phyloP scores from a whole-genome alignment of 202 grass and related monocot genomes.

The Tripidium arundinaceum region DNA sequence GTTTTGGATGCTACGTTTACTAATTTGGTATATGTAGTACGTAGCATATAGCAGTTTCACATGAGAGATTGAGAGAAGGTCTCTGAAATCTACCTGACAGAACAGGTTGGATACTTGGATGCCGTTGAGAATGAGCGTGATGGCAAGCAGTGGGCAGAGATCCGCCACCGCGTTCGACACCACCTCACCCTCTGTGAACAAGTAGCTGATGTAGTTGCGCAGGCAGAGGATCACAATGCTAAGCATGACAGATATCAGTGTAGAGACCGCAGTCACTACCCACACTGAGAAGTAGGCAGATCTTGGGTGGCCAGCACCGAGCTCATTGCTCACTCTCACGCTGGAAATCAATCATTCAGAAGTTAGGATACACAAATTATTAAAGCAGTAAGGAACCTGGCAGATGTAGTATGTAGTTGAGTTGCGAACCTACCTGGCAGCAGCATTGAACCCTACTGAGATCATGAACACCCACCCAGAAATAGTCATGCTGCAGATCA shows the following conservation, averaged over 20 bases:
- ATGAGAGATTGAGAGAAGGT: background rate
- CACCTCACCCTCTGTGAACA: slow-evolving; percentile 71
- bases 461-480: slow-evolving; percentile 87
- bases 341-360: slow-evolving; percentile 31
- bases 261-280: slow-evolving; percentile 50
- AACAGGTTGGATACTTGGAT: slow-evolving; percentile 94
- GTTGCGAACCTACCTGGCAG: slow-evolving; percentile 51
- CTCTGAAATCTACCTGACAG: slow-evolving; percentile 47
- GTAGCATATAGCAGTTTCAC: too few species aligned
- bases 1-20: background rate
- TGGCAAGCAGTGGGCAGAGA: slow-evolving; percentile 58
- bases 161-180: slow-evolving; percentile 61
- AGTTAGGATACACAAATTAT: background rate
- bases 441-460: slow-evolving; percentile 84
- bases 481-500: slow-evolving; percentile 56
- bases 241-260: slow-evolving; percentile 26
- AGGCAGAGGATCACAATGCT: slow-evolving; percentile 45
- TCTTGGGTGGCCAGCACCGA: slow-evolving; percentile 72
- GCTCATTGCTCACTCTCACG: slow-evolving; percentile 84
- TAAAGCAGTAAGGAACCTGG: background rate
- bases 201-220: slow-evolving; percentile 70
- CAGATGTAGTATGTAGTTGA: background rate
- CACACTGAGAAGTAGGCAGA: slow-evolving; percentile 66
- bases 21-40: too few species aligned
- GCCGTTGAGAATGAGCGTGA: slow-evolving; percentile 73